Percentiles rank a stretch among this genome's conserved stretches.
These are phyloP conservation scores for Carpinus fangiana DNA, from an alignment of 306 rosid species.

Conservation along the genomic window DNA sequence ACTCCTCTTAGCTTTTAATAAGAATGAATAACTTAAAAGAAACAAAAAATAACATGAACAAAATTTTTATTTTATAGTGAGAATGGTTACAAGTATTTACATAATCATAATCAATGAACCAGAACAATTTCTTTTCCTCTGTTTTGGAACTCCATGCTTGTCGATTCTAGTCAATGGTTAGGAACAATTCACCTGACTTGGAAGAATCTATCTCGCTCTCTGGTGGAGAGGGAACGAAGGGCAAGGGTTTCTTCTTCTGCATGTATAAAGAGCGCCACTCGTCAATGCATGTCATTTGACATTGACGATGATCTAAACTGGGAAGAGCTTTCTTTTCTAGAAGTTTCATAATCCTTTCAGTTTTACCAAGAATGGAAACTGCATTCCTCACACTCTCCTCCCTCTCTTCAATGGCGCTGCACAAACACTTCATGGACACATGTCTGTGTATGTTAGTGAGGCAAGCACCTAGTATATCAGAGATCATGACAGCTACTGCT, in stretches of 20 bases:
- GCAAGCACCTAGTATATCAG: slow-evolving; percentile 76
- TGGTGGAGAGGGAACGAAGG: slow-evolving; percentile 25
- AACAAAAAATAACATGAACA: too few species aligned
- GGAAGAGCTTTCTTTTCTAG: slow-evolving; percentile 44
- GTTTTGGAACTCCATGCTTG: neutral
- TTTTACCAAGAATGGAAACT: slow-evolving; percentile 58
- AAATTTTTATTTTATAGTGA: too few species aligned
- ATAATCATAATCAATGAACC: too few species aligned
- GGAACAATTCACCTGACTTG: slow-evolving; percentile 36
- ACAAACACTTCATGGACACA: slow-evolving; percentile 48
- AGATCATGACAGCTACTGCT: slow-evolving; percentile 45
- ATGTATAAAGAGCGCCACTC: slow-evolving; percentile 65
- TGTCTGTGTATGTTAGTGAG: slow-evolving; percentile 54
- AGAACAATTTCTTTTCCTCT: neutral
- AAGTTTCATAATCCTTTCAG: slow-evolving; percentile 60
- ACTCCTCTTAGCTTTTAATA: too few species aligned
- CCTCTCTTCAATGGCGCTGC: slow-evolving; percentile 65
- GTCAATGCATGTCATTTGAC: slow-evolving; percentile 46
- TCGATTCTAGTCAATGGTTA: slow-evolving; percentile 34
- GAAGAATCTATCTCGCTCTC: slow-evolving; percentile 23
- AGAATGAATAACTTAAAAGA: too few species aligned
- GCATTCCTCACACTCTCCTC: slow-evolving; percentile 63
- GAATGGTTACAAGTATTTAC: too few species aligned
- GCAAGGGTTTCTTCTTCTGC: slow-evolving; percentile 18
- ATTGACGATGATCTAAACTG: slow-evolving; percentile 22